Base-by-base conservation (phyloP, 306 rosid species). In the Sindora glabra region DNA sequence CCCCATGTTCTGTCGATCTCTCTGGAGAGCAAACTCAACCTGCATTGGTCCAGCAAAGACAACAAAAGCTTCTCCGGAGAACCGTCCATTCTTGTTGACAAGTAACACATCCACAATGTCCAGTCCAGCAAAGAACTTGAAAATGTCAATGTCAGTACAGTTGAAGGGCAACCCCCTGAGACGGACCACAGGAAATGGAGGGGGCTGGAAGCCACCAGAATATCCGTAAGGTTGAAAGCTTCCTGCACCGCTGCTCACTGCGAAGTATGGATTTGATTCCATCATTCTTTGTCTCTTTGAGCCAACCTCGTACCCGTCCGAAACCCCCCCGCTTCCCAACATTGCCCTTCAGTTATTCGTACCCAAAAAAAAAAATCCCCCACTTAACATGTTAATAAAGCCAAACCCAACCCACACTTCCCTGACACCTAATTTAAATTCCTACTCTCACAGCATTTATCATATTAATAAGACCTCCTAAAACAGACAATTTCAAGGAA, bases 261-360 rank as follows among this genome's bases (percentile, higher is more conserved):
- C 96, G 89, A 90, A 90, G 97, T 90, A 90, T 80, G 96, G 96
- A 90, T 86, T 84, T 66, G 95, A 83, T 81, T 90, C 97, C 97
- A 90, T 90, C 97, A 90, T 90, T 90, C 97, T 85, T 87, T 86
- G 96, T 86, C 97, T 87, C 95, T 90, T 90, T 87, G 96, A 90
- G 97, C 97, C 97, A 80, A 90, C 96, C 95, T 87, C 96, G 96
- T 87, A 90, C 89, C 90, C 95, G 89, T 90, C 97, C 73, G 91
- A 87, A 74, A 87, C 88, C 97, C 97, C 95, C 97, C 97, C 95
- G 94, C 91, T 79, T 74, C 97, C 97, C 96, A 90, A 90, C 96
- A 90, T 90, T 90, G 96, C 95, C 96, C 97, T 90, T 90, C 89
- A 83, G 68, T 71, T 77, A 71, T 78, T 68, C 74, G 85, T 81